These are phyloP conservation scores for Davidsoniella eucalypti DNA, from an alignment of 2,329 filamentous ascomycete genomes.

Conservation along the genomic window DNA sequence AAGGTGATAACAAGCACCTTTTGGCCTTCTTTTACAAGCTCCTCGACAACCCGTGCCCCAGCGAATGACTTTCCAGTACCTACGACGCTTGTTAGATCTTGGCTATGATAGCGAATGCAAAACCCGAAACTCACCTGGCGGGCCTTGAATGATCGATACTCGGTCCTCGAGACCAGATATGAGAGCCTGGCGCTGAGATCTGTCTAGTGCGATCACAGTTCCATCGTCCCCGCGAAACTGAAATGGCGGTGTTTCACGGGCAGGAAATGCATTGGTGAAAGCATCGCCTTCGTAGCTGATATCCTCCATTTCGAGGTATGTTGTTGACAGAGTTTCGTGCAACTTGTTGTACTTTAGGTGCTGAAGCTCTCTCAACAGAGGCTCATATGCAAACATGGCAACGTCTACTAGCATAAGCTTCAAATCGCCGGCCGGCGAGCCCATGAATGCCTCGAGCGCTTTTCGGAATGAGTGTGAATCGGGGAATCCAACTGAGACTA, in stretches of 20 bases:
- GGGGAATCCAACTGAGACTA: slow-evolving; percentile 34
- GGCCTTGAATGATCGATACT: slow-evolving; percentile 52
- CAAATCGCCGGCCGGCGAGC: slow-evolving; percentile 15
- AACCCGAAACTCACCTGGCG: slow-evolving; percentile 37
- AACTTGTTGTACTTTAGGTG: slow-evolving; percentile 39
- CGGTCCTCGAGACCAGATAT: slow-evolving; percentile 32
- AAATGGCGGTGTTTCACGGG: slow-evolving; percentile 21
- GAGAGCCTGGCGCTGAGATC: slow-evolving; percentile 39
- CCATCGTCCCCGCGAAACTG: slow-evolving; percentile 20
- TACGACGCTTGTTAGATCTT: slow-evolving; percentile 16
- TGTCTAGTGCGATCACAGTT: background rate
- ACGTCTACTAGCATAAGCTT: slow-evolving; percentile 45
- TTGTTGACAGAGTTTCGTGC: slow-evolving; percentile 15
- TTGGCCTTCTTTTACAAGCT: slow-evolving; percentile 32
- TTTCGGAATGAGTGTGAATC: slow-evolving; percentile 29
- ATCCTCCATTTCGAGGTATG: slow-evolving; percentile 14
- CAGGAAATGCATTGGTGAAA: background rate
- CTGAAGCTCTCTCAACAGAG: slow-evolving; percentile 44
- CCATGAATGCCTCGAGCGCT: slow-evolving; percentile 28
- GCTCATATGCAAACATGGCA: slow-evolving; percentile 52
- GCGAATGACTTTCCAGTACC: slow-evolving; percentile 64
- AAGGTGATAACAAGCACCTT: slow-evolving; percentile 49
- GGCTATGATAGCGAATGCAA: background rate
- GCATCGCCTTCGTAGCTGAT: slow-evolving; percentile 8
- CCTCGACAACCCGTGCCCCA: slow-evolving; percentile 44